Conservation (phyloP, 2,329 filamentous ascomycete species). For the Diaporthe batatas region DNA sequence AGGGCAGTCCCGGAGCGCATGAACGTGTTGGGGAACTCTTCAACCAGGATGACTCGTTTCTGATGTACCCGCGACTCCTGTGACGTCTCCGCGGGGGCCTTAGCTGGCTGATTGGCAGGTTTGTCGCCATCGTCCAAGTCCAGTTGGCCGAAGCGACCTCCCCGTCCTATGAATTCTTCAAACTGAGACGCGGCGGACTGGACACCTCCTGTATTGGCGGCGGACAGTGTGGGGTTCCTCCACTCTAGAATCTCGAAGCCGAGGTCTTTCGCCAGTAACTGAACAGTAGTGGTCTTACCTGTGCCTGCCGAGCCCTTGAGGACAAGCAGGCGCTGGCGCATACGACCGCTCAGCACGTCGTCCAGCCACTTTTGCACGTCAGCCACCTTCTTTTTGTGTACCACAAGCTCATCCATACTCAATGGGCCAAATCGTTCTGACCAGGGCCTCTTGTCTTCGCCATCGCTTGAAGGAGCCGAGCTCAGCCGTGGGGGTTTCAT, state of each 20-base stretch:
- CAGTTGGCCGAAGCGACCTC: slow-evolving; percentile 83
- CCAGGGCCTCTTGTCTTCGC: slow-evolving; percentile 81
- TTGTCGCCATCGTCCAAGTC: slow-evolving; percentile 54
- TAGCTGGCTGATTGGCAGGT: slow-evolving; percentile 46
- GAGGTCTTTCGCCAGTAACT: slow-evolving; percentile 82
- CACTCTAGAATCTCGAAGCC: slow-evolving; percentile 86
- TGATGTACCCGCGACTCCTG: slow-evolving; percentile 23
- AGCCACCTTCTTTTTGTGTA: slow-evolving; percentile 93
- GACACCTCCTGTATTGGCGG: slow-evolving; percentile 70
- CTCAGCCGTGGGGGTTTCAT: slow-evolving; percentile 57
- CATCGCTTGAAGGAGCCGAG: slow-evolving; percentile 49
- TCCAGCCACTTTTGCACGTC: slow-evolving; percentile 89
- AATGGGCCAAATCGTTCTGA: slow-evolving; percentile 84
- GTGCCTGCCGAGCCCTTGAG: slow-evolving; percentile 92
- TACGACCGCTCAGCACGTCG: slow-evolving; percentile 74
- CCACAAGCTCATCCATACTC: slow-evolving; percentile 85
- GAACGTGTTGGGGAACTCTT: slow-evolving; percentile 86
- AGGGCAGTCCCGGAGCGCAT: slow-evolving; percentile 74
- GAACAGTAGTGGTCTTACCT: slow-evolving; percentile 91
- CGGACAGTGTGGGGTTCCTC: slow-evolving; percentile 81
- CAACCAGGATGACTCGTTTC: slow-evolving; percentile 77
- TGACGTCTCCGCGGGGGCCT: slow-evolving; percentile 6
- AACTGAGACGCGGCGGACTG: slow-evolving; percentile 84
- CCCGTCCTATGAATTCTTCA: slow-evolving; percentile 88
- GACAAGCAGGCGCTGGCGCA: slow-evolving; percentile 80